Base-by-base conservation (phyloP, 768 basidiomycete genomes). In the Neoboletus magnificus region DNA sequence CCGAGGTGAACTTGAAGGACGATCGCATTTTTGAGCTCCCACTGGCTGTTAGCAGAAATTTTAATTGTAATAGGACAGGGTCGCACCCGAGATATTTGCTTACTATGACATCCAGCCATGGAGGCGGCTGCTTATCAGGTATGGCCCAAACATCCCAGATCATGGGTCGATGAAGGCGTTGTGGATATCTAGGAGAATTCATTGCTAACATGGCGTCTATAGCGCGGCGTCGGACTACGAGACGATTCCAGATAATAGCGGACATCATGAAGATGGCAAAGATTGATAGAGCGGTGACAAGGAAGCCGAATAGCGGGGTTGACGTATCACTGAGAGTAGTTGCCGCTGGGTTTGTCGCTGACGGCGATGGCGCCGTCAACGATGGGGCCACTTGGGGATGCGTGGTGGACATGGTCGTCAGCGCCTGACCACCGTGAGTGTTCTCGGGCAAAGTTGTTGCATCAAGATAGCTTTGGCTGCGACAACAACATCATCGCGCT, bases 211-310 rank as follows among this genome's bases (percentile, higher is more conserved):
- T 59, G 15, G 58, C 59, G 1, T 73, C 70, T 35, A 73, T 71
- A 2, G 50, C 52, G 1, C 49, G 70, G 27, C 70, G 70, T 20
- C 70, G 64, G 2, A 51, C 36, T 22, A 71, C 60, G n/a, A 71
- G 71, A 41, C 71, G 70, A 40, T 66, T 71, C 70, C 70, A 71
- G 48, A 68, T 42, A 4, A 71, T 52, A 8, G 70, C 71, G 52
- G 53, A 55, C 12, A 54, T 47, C 66, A 73, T 69, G 53, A 71
- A 73, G 37, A 72, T 32, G 1, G 62, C 68, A 45, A 71, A 71
- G 23, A 71, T 40, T 0, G 70, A 66, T 40, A 71, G 55, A n/a
- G 68, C 60, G n/a, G 56, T 63, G 50, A 71, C 54, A 33, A 71
- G 67, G 52, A 71, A 73, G 18, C 68, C 71, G 15, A 71, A 71